phyloP scores from a whole-genome alignment of 345 rosid species.

The Dovyalis caffra region DNA sequence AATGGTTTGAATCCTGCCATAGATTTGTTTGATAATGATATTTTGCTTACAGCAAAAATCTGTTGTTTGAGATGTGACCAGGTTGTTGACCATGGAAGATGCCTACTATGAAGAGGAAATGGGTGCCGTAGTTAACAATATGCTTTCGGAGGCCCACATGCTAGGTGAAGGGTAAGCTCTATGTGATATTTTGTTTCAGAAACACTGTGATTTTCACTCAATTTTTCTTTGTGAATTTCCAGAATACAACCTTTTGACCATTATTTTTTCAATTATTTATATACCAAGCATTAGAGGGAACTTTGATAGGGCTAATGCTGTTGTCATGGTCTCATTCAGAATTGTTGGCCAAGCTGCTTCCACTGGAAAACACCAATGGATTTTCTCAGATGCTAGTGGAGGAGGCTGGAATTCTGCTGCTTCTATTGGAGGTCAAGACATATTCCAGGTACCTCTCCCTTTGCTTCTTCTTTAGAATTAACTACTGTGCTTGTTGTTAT shows the following conservation, averaged over 20 bases:
- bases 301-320: neutral
- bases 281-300: neutral
- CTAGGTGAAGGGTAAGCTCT: slow-evolving; percentile 80
- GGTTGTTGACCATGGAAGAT: slow-evolving; percentile 78
- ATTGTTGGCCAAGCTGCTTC: slow-evolving; percentile 52
- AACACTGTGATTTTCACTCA: neutral
- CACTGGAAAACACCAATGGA: slow-evolving; percentile 71
- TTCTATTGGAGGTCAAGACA: slow-evolving; percentile 16
- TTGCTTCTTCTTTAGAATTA: neutral
- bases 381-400: slow-evolving; percentile 46
- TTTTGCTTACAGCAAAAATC: slow-evolving; percentile 20
- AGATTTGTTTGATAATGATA: neutral
- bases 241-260: neutral
- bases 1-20: neutral
- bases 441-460: slow-evolving; percentile 39
- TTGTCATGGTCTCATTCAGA: slow-evolving; percentile 17
- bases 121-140: slow-evolving; percentile 42
- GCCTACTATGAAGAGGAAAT: slow-evolving; percentile 59
- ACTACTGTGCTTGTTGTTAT: neutral
- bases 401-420: slow-evolving; percentile 17
- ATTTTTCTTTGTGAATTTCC: neutral
- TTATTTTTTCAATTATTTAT: neutral
- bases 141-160: slow-evolving; percentile 58
- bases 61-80: slow-evolving; percentile 29
- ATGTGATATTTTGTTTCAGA: neutral